Evolutionary conservation across 208 protist genomes (phyloP).

Genomic region (Trypanosoma rangeli): DNA sequence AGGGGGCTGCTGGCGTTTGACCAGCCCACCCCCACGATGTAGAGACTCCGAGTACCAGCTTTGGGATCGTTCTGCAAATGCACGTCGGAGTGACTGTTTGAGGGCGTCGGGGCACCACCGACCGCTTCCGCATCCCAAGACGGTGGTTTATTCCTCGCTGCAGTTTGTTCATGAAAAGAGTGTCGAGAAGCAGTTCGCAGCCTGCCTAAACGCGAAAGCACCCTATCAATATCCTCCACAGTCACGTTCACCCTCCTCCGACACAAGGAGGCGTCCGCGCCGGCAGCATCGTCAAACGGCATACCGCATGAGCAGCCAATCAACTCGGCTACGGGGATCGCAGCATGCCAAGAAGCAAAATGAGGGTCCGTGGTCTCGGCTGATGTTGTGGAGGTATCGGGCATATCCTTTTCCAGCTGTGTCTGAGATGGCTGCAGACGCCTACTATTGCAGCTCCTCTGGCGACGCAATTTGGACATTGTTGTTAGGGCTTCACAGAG

Average conservation of each 20-base stretch:
- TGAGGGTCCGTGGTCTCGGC: background rate
- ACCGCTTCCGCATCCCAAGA: background rate
- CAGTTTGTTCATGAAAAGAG: background rate
- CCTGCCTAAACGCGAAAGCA: constrained; percentile 5
- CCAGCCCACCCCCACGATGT: constrained; percentile 45
- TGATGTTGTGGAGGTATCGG: background rate
- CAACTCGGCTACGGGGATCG: constrained; percentile 12
- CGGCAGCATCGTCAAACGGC: background rate
- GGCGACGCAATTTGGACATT: background rate
- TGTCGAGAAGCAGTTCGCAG: background rate
- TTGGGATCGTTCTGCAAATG: background rate
- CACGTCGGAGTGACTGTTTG: background rate
- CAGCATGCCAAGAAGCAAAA: constrained; percentile 18
- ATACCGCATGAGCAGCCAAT: background rate
- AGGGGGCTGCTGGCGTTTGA: constrained; percentile 41
- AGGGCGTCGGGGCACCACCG: background rate
- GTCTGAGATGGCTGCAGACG: background rate
- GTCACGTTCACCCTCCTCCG: constrained; percentile 2
- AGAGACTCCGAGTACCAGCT: constrained; percentile 4
- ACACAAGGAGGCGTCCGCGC: background rate
- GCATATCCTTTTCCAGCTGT: background rate
- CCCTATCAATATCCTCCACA: constrained; percentile 10
- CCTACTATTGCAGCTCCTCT: background rate
- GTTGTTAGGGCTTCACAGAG: constrained; percentile 24
- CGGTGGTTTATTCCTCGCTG: background rate